A percentile compares a stretch with the other conserved stretches of the same genome.
phyloP scores from a whole-genome alignment of 129 eudicot species.

The Sambucus nigra region DNA sequence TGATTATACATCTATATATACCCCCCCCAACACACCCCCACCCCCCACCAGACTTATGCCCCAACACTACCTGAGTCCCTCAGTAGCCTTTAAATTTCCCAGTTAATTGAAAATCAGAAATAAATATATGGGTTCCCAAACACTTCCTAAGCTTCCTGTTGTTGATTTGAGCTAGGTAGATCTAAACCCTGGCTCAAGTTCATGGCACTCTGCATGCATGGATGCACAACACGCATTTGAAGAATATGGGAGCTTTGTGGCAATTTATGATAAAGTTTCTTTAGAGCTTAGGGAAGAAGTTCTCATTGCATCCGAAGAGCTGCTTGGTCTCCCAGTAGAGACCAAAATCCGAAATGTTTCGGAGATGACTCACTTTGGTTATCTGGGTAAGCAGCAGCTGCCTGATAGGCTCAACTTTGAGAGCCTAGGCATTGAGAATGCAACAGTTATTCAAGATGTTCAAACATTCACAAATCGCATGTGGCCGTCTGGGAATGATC shows the following conservation, averaged over 20 bases:
- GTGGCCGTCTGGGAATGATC: slow-evolving; percentile 3
- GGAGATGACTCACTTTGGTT: neutral
- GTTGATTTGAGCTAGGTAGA: neutral
- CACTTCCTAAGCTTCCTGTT: neutral
- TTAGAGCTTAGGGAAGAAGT: neutral
- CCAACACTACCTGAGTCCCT: neutral
- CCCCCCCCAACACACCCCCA: too few relatives aligned
- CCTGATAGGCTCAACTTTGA: neutral
- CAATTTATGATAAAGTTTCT: neutral
- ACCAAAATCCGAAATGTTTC: neutral
- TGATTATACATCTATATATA: too few relatives aligned
- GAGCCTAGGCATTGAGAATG: neutral
- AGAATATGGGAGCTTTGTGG: neutral
- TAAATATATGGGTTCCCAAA: neutral
- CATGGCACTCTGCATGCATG: neutral
- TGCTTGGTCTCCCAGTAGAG: neutral
- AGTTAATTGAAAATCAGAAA: too few relatives aligned
- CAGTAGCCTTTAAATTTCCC: neutral
- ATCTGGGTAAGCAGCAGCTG: neutral
- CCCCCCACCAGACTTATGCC: too few relatives aligned
- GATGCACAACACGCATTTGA: neutral
- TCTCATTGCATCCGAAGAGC: neutral
- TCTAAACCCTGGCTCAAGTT: neutral
- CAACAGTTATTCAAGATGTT: neutral
- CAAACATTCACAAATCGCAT: neutral